phyloP scores from a whole-genome alignment of 2,329 filamentous ascomycete species.

The Cladosporium sp. region DNA sequence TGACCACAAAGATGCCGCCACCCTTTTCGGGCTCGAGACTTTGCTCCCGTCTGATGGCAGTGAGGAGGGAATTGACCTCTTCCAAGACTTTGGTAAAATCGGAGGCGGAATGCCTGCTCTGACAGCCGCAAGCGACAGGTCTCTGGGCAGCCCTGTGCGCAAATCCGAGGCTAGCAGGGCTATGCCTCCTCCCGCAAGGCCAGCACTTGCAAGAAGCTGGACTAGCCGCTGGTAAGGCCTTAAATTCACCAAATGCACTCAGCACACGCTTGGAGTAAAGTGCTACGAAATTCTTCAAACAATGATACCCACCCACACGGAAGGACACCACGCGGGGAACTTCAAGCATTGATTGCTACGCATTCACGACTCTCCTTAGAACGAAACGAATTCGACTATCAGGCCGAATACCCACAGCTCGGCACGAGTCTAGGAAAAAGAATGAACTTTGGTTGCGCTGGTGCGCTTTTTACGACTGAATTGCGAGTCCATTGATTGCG shows the following conservation, averaged over 20 bases:
- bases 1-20: constrained; percentile 44
- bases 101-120: constrained; percentile 38
- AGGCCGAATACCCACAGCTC: neutral
- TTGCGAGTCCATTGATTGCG: neutral
- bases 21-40: constrained; percentile 49
- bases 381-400: neutral
- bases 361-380: constrained; percentile 2
- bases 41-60: constrained; percentile 54
- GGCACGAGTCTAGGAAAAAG: neutral
- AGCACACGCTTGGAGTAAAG: neutral
- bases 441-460: neutral
- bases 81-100: constrained; percentile 73
- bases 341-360: neutral
- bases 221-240: constrained; percentile 28
- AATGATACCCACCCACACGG: neutral
- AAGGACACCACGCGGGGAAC: neutral
- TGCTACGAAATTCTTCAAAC: neutral
- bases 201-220: constrained; percentile 25
- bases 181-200: constrained; percentile 26
- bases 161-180: constrained; percentile 15
- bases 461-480: neutral
- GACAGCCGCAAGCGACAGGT: constrained; percentile 22
- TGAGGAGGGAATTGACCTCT: constrained; percentile 62
- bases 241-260: neutral
- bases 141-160: constrained; percentile 30